Percentiles rank a stretch among this genome's conserved stretches.
Conservation (phyloP, 345 rosid species). For the Anacardium occidentale region DNA sequence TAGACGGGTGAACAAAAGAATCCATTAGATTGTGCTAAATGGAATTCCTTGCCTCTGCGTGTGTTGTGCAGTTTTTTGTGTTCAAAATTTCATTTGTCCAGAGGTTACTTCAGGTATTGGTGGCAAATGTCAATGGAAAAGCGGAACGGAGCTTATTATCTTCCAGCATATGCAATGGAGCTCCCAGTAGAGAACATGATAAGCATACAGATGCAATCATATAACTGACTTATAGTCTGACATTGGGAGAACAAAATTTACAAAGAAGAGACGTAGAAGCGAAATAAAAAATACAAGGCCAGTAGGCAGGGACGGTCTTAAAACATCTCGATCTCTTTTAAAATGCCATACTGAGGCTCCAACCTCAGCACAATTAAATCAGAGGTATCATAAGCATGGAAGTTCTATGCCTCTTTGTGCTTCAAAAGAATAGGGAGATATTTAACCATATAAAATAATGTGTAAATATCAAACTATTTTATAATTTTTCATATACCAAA, state of each 20-base stretch:
- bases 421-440: conserved; percentile 27
- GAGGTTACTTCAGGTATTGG: conserved; percentile 79
- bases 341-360: conserved; percentile 25
- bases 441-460: too few relatives aligned
- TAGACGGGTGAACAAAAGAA: not conserved
- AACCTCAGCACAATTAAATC: conserved; percentile 21
- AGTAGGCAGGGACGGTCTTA: conserved; percentile 23
- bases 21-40: conserved; percentile 9
- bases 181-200: conserved; percentile 29
- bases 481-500: too few relatives aligned
- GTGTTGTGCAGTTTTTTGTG: conserved; percentile 74
- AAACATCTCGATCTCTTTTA: conserved; percentile 46
- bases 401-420: conserved; percentile 21
- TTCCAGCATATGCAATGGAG: conserved; percentile 43
- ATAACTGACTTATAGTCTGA: conserved; percentile 37
- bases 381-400: conserved; percentile 23
- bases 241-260: conserved; percentile 37
- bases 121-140: conserved; percentile 55
- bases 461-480: too few relatives aligned
- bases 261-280: conserved; percentile 56
- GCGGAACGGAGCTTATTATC: conserved; percentile 36
- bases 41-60: conserved; percentile 16
- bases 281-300: conserved; percentile 28
- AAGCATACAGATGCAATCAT: conserved; percentile 25
- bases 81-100: conserved; percentile 76